Conservation (phyloP, 78 protist genomes). For the Dictyostelium capitatum region DNA sequence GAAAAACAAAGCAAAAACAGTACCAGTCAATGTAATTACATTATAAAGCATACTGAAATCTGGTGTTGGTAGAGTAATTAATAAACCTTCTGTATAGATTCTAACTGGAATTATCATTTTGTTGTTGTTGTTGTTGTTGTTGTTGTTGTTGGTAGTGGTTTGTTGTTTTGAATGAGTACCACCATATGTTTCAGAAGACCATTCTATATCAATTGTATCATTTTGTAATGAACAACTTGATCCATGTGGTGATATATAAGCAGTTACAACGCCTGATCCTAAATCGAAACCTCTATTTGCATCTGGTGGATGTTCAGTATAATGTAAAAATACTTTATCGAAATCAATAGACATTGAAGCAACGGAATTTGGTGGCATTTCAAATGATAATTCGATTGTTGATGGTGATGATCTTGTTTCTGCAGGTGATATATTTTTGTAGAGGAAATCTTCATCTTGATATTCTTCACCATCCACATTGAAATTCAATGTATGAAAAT, state of each 20-base stretch:
- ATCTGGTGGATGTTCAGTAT: constrained; percentile 90
- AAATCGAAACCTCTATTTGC: constrained; percentile 92
- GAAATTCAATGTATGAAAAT: constrained; percentile 80
- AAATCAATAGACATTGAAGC: constrained; percentile 77
- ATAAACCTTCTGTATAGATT: constrained; percentile 77
- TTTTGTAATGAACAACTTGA: background rate
- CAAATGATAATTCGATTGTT: constrained; percentile 70
- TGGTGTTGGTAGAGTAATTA: constrained; percentile 86
- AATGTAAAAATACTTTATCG: constrained; percentile 85
- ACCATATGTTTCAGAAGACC: constrained; percentile 48
- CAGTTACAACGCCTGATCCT: constrained; percentile 78
- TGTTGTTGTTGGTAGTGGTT: background rate
- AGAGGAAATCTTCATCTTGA: background rate
- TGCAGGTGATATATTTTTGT: constrained; percentile 54
- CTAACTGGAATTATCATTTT: constrained; percentile 19
- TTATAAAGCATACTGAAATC: constrained; percentile 96
- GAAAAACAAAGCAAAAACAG: constrained; percentile 88
- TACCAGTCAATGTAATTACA: constrained; percentile 89
- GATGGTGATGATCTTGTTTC: constrained; percentile 81
- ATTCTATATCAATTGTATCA: constrained; percentile 52
- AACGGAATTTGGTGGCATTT: constrained; percentile 62
- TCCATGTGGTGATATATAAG: background rate
- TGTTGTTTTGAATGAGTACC: background rate
- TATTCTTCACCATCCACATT: background rate
- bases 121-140: background rate